Evolutionary conservation across 1,284 basidiomycete genomes (phyloP), one percentile per base, ranked within the genome.

Genomic region (Puccinia brachypodii): DNA sequence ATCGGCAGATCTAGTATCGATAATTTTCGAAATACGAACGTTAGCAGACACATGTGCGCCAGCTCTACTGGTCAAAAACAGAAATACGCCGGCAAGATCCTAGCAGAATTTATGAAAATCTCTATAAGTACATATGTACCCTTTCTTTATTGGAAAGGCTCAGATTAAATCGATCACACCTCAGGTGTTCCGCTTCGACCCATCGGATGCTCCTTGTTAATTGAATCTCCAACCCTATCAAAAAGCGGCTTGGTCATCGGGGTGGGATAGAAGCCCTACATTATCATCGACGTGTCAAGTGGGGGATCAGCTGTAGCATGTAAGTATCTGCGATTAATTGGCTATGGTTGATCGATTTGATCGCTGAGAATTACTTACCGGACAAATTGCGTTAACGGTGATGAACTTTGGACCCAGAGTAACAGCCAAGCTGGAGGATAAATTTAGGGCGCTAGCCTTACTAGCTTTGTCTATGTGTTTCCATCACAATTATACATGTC

Each of bases 321-420:
- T 76, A 19, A 36, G 40, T n/a, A 14, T 28, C 31, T 36, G 3
- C 11, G 40, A 50, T 28, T 31, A 8, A 19, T 14, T 19, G n/a
- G 6, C 1, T 14, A 31, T 28, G 25, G 66, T 33, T 22, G 40
- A n/a, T 33, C 40, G 28, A 62, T 19, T 31, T 14, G 3, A 79
- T 28, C 14, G 11, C 14, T 31, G 62, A n/a, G n/a, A 64, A 40
- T 25, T 13, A 81, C 79, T 47, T 53, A 81, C 86, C 64, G 86
- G 86, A 82, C 84, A 85, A 66, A 87, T 85, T 69, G 85, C 85
- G 82, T 87, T 87, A 77, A 86, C 85, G 64, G 85, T 84, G 71
- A 87, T 84, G 74, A 83, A 84, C 72, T 83, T 83, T n/a, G 86
- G 86, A 7, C 85, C 85, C 40, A 87, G 83, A 64, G 84, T 84